Evolutionary conservation across 1,139 yeast species (phyloP).

Genomic region (Yamadazyma buinensis): DNA sequence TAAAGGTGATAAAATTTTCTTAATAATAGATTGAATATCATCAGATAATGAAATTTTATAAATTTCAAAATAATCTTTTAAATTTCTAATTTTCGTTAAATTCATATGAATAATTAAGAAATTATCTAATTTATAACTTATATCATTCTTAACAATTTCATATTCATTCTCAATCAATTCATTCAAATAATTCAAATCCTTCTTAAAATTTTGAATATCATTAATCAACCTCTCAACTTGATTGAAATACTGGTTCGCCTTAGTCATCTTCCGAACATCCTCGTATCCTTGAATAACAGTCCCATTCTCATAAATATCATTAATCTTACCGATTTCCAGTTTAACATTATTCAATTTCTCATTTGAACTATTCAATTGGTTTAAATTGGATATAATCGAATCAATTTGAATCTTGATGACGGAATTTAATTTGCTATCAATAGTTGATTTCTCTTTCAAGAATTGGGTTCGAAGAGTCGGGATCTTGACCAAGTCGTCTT

Average conservation of each 20-base stretch:
- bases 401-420: slow-evolving; percentile 62
- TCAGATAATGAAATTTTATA: slow-evolving; percentile 55
- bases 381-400: slow-evolving; percentile 40
- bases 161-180: slow-evolving; percentile 52
- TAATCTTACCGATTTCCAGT: slow-evolving; percentile 56
- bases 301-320: slow-evolving; percentile 52
- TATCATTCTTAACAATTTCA: slow-evolving; percentile 43
- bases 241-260: slow-evolving; percentile 66
- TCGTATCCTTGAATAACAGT: slow-evolving; percentile 54
- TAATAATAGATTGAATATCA: slow-evolving; percentile 68
- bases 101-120: slow-evolving; percentile 66
- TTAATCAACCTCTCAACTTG: slow-evolving; percentile 65
- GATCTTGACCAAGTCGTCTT: slow-evolving; percentile 59
- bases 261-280: slow-evolving; percentile 57
- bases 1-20: slow-evolving; percentile 53
- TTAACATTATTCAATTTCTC: slow-evolving; percentile 45
- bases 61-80: slow-evolving; percentile 66
- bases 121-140: slow-evolving; percentile 56
- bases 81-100: slow-evolving; percentile 69
- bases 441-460: slow-evolving; percentile 61
- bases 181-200: slow-evolving; percentile 48
- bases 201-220: slow-evolving; percentile 57
- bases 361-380: slow-evolving; percentile 33
- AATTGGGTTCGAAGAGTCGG: slow-evolving; percentile 55
- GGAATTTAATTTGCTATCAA: slow-evolving; percentile 67